phyloP scores from a whole-genome alignment of 2,329 filamentous ascomycete species.

The Sporothrix inflata region DNA sequence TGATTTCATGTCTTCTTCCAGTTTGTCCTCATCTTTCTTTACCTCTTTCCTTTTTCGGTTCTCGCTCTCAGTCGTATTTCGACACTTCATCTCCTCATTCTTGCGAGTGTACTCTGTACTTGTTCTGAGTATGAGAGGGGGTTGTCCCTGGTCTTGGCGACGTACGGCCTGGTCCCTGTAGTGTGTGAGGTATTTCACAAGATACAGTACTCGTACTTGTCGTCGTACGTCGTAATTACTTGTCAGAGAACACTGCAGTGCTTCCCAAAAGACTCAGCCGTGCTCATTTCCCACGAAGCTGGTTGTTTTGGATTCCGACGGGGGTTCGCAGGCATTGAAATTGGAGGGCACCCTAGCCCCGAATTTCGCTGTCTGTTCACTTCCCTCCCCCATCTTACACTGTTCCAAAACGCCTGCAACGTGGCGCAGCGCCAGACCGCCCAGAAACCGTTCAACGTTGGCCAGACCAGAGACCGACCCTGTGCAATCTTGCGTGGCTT shows the following conservation, averaged over 20 bases:
- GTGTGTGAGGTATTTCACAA: not conserved
- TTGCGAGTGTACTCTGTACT: not conserved
- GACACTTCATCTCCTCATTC: not conserved
- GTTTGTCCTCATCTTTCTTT: not conserved
- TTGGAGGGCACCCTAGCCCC: conserved; percentile 8
- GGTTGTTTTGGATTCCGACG: conserved; percentile 10
- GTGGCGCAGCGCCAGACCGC: conserved; percentile 16
- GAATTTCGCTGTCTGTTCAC: not conserved
- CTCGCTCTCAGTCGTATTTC: not conserved
- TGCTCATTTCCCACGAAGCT: conserved; percentile 24
- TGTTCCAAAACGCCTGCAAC: conserved; percentile 12
- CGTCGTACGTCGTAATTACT: not conserved
- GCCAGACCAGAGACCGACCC: conserved; percentile 6
- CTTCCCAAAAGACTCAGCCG: not conserved
- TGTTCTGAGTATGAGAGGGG: not conserved
- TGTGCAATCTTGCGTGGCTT: conserved; percentile 11
- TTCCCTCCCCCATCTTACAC: not conserved
- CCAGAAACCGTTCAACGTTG: conserved; percentile 9
- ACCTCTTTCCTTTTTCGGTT: not conserved
- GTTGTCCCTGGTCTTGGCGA: not conserved
- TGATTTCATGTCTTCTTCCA: not conserved
- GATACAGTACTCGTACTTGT: not conserved
- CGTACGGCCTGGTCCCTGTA: not conserved
- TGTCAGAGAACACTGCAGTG: conserved; percentile 5
- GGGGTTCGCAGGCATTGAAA: conserved; percentile 24